Percentiles rank a stretch among this genome's conserved stretches.
phyloP scores from a whole-genome alignment of 371 early-diverging fungal species.

The Haplosporangium sp. region DNA sequence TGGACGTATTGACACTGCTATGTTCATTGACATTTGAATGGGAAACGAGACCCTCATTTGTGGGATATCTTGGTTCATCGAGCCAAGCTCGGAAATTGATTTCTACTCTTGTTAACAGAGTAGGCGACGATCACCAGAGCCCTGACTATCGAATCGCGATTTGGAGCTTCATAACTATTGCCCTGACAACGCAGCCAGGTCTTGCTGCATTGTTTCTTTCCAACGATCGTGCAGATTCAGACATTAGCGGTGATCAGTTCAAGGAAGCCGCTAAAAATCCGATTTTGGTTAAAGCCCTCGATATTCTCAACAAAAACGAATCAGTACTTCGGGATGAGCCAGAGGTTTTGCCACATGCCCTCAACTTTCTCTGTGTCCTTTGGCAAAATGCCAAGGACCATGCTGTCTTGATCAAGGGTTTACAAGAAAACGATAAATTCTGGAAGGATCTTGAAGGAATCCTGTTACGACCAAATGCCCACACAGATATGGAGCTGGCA shows the following conservation, averaged over 20 bases:
- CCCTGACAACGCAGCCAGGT: conserved; percentile 51
- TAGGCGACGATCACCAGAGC: conserved; percentile 35
- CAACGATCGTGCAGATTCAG: conserved; percentile 36
- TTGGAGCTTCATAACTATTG: conserved; percentile 53
- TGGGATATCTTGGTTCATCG: conserved; percentile 48
- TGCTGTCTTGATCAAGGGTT: conserved; percentile 31
- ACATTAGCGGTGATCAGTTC: conserved; percentile 23
- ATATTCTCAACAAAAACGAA: conserved; percentile 23
- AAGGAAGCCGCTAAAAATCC: conserved; percentile 42
- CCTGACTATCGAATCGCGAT: conserved; percentile 46
- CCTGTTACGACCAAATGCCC: conserved; percentile 21
- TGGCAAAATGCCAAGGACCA: conserved; percentile 55
- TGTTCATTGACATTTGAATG: conserved; percentile 44
- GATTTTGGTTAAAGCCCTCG: conserved; percentile 32
- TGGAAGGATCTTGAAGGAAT: conserved; percentile 40
- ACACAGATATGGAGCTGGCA: conserved; percentile 27
- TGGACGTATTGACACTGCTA: conserved; percentile 38
- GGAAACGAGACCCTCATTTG: conserved; percentile 42
- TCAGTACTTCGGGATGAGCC: conserved; percentile 20
- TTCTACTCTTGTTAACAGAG: conserved; percentile 27
- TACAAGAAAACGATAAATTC: conserved; percentile 34
- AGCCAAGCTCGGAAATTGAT: conserved; percentile 40
- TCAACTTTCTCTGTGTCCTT: conserved; percentile 41
- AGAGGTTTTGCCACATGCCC: conserved; percentile 37
- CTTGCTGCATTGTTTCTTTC: conserved; percentile 45